Evolutionary conservation across 176 grass and related monocot genomes (phyloP), one percentile per base, ranked within the genome.

Genomic region (Carex littledalei): DNA sequence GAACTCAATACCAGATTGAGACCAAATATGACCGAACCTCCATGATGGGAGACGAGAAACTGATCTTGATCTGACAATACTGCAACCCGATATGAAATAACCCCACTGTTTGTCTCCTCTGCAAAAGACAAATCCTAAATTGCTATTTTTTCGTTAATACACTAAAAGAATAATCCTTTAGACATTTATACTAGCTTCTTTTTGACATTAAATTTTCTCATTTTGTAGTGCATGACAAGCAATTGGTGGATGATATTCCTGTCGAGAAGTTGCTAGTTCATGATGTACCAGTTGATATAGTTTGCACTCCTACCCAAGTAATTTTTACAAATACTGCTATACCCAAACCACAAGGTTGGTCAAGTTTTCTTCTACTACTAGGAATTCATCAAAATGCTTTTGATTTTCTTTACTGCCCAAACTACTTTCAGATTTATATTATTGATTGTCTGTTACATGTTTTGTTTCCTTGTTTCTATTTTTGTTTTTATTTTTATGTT

Each of bases 251-350:
- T 88, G 93, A 92, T 80, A 94, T 98, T 64, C 93, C 93, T 82
- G 89, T 93, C 37, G 91, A 93, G 72, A 98, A 98, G 83, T 88
- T 98, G 45, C 81, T 98, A 84, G 64, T 95, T 86, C 95, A 98
- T 85, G 95, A 98, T 90, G 95, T 98, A 39, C 92, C 91, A 0
- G 93, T 98, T 60, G 93, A 94, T 69, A 93, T 98, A 84, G 84
- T 98, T 73, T 98, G 95, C 91, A 98, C 93, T 41, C 93, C 93
- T 39, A 98, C 89, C 84, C 91, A 93, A 90, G 82, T 92, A 65
- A 98, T 98, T 84, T 92, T 93, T 84, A 98, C 93, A 12, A 89
- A 92, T 82, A 92, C 93, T 45, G 60, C 61, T 74, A 98, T 98
- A 21, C 88, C 95, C 72, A 98, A 98, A 79, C 91, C 95, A 73